Conservation (phyloP, 2,329 filamentous ascomycete genomes). For the Didymella glomerata region DNA sequence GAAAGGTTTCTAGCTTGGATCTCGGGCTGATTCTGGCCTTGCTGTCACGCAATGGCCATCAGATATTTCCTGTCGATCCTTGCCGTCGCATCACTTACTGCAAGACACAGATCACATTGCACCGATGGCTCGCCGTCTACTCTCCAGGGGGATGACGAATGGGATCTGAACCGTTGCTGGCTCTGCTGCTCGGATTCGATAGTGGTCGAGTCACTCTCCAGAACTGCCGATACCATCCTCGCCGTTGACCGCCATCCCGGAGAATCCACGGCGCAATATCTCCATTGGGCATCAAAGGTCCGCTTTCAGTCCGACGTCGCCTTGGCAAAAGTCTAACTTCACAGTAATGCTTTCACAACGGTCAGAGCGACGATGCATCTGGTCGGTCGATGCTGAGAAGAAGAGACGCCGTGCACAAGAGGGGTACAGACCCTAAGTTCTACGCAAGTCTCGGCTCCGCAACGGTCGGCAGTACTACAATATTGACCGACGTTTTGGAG, state of each 20-base stretch:
- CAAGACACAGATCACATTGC: conserved; percentile 14
- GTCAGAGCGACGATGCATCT: not conserved
- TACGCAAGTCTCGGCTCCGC: not conserved
- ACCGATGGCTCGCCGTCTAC: conserved; percentile 9
- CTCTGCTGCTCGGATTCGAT: not conserved
- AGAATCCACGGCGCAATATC: conserved; percentile 9
- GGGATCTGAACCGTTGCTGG: conserved; percentile 5
- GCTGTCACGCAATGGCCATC: conserved; percentile 5
- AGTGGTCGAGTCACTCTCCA: conserved; percentile 1
- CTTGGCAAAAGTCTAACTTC: not conserved
- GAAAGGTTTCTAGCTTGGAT: not conserved
- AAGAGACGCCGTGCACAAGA: not conserved
- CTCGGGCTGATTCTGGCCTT: not conserved
- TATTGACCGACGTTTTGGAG: not conserved
- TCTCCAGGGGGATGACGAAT: conserved; percentile 1
- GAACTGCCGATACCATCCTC: conserved; percentile 1
- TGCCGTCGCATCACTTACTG: conserved; percentile 6
- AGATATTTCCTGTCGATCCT: conserved; percentile 1
- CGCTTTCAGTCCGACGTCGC: not conserved
- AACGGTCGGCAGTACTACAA: not conserved
- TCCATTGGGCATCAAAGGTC: conserved; percentile 9
- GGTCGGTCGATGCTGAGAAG: not conserved
- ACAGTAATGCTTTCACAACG: not conserved
- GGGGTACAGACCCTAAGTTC: not conserved
- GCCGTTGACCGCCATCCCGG: conserved; percentile 13